Evolutionary conservation across 768 basidiomycete species (phyloP), one percentile per base, ranked within the genome.

Genomic region (Pulveroboletus sp.): DNA sequence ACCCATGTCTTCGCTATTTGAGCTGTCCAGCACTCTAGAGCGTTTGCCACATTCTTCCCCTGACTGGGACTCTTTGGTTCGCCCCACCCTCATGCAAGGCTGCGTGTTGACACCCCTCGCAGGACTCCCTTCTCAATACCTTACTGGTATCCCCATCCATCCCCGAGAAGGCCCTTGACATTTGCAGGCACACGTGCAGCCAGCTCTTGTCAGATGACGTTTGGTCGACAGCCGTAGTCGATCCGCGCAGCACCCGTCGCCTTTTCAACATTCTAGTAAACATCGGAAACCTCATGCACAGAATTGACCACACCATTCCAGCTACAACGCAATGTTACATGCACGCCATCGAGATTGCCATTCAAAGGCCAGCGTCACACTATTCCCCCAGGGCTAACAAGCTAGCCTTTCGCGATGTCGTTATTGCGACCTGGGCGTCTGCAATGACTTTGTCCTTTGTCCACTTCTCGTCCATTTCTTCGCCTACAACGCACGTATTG

Each of bases 211-310:
- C 63, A 11, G 58, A 57, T 27, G 59, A 68, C 27, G 53, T 53
- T 27, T 58, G 56, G 57, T 42, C 64, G 30, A 57, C 57, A 31
- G 39, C 63, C 30, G 31, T 55, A 14, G 55, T 58, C 28, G 56
- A 70, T 8, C 57, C 62, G 24, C 59, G 48, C 46, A 74, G 71
- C 45, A 55, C 69, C 4, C 74, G 73, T 47, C 71, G 75, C 6
- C 58, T 78, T 7, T 76, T 77, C 57, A 74, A 73, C 57, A 67
- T 77, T 36, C 62, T 76, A 39, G 71, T 74, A 50, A 73, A 70
- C 17, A 67, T 66, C 38, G 73, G 71, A 18, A 75, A 71, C 26
- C 62, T 69, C 49, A 60, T 63, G 57, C 68, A 65, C 30, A 64
- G 50, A 47, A 57, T 54, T 52, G 59, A 66, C 54, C 56, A 51